Base-by-base conservation (phyloP, 768 basidiomycete genomes). In the Hydnomerulius pinastri region DNA sequence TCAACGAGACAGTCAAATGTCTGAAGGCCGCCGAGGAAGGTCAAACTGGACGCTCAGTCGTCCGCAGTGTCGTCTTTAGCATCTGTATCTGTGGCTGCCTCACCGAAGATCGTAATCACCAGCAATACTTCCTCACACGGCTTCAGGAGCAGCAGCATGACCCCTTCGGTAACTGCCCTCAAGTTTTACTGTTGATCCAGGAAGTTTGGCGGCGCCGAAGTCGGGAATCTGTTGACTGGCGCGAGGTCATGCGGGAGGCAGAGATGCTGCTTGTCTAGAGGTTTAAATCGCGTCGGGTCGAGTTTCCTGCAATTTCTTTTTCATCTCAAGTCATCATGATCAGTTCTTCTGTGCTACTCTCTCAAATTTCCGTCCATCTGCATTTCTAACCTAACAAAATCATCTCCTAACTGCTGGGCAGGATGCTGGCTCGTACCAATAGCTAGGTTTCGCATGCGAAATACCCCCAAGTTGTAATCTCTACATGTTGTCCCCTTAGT, bases 1-100 rank as follows among this genome's bases (percentile, higher is more conserved):
- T 90, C 24, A 48, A 73, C 15, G 78, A 84, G 18, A 80, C 80
- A 37, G 75, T 87, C 63, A 52, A 59, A 4, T 74, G 77, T 52
- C 70, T 86, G 48, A 65, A 55, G 57, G 58, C 51, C 13, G 73
- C 77, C 51, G 64, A 58, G 59, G 65, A 70, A 57, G 57, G 56
- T n/a, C 65, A 57, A 37, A 69, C 73, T 35, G 70, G 76, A 40
- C 75, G 77, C 36, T 74, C 78, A 12, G 85, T 91, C 23, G 78
- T 90, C 49, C 76, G 88, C 32, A 88, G 85, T 69, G 89, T 88
- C 23, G 87, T 91, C 57, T 90, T 91, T 59, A 79, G 81, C 38
- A 82, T 89, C 51, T 90, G 85, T 60, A 77, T 92, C 44, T 81
- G 81, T 53, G 88, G 88, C 1, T 82, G 78, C 55, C 76, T 91